These are phyloP conservation scores for Lecanoromycetidae sp. DNA, from an alignment of 2,329 filamentous ascomycete genomes.

Conservation along the genomic window DNA sequence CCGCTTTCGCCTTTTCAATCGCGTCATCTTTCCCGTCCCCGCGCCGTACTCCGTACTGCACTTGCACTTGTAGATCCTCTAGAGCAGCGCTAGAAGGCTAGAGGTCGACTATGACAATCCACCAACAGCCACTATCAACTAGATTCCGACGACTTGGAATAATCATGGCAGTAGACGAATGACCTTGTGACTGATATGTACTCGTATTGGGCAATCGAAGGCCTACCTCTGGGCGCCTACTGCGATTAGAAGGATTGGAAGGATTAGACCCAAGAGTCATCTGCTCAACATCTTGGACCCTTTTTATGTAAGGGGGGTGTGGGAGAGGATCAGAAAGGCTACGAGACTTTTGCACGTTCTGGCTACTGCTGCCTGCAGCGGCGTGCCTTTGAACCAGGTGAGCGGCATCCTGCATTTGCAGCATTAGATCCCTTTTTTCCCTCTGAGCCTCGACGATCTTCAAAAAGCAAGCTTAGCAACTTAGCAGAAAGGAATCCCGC, in stretches of 20 bases:
- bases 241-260: constrained; percentile 15
- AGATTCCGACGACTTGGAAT: background rate
- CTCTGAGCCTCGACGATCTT: constrained; percentile 8
- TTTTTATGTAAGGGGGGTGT: constrained; percentile 4
- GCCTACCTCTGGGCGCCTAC: constrained; percentile 10
- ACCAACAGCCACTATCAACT: background rate
- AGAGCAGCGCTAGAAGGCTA: background rate
- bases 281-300: constrained; percentile 5
- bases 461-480: too few species aligned
- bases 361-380: constrained; percentile 7
- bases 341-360: constrained; percentile 14
- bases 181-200: background rate
- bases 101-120: background rate
- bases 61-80: constrained; percentile 8
- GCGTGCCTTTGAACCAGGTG: constrained; percentile 7
- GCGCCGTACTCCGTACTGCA: constrained; percentile 4
- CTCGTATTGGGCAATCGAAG: constrained; percentile 1
- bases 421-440: constrained; percentile 3
- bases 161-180: constrained; percentile 4
- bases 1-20: constrained; percentile 10
- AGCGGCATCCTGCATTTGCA: constrained; percentile 14
- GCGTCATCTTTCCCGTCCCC: constrained; percentile 11
- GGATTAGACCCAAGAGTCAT: constrained; percentile 9
- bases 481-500: too few species aligned
- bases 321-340: constrained; percentile 1